These are phyloP conservation scores for Globisporangium okanoganense DNA, from an alignment of 352 stramenopile species.

Conservation along the genomic window DNA sequence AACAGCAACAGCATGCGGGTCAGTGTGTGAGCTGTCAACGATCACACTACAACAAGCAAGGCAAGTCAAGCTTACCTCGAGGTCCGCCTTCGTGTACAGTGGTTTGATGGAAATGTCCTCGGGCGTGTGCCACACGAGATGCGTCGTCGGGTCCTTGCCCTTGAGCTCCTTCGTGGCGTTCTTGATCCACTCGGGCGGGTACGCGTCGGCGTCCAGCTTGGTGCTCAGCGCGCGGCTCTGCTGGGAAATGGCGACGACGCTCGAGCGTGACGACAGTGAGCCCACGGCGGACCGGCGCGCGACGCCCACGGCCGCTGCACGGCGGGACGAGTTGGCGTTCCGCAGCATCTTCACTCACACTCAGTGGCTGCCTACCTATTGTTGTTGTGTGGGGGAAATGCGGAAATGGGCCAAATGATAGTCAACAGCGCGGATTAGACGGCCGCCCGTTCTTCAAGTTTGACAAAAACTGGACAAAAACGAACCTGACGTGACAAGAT, in stretches of 20 bases:
- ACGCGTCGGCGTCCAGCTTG: constrained; percentile 27
- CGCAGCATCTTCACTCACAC: constrained; percentile 3
- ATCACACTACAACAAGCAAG: no score
- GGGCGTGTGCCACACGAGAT: constrained; percentile 79
- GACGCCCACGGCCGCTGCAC: background rate
- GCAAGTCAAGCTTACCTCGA: constrained; percentile 29
- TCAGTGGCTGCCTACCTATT: background rate
- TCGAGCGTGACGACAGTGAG: background rate
- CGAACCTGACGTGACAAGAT: background rate
- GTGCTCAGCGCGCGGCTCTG: constrained; percentile 26
- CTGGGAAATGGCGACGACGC: background rate
- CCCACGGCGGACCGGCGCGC: background rate
- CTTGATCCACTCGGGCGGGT: constrained; percentile 49
- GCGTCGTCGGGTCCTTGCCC: constrained; percentile 62
- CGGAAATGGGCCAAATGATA: background rate
- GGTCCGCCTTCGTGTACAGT: constrained; percentile 89
- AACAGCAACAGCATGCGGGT: background rate
- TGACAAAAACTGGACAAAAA: background rate
- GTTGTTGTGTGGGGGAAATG: constrained; percentile 3
- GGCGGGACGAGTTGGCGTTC: constrained; percentile 7
- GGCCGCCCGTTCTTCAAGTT: constrained; percentile 6
- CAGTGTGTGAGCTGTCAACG: background rate
- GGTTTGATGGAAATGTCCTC: constrained; percentile 96
- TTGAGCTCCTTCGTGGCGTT: constrained; percentile 82
- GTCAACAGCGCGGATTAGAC: constrained; percentile 1